Evolutionary conservation across 2,329 filamentous ascomycete species (phyloP), one percentile per base, ranked within the genome.

Genomic region (Alternaria sp.): DNA sequence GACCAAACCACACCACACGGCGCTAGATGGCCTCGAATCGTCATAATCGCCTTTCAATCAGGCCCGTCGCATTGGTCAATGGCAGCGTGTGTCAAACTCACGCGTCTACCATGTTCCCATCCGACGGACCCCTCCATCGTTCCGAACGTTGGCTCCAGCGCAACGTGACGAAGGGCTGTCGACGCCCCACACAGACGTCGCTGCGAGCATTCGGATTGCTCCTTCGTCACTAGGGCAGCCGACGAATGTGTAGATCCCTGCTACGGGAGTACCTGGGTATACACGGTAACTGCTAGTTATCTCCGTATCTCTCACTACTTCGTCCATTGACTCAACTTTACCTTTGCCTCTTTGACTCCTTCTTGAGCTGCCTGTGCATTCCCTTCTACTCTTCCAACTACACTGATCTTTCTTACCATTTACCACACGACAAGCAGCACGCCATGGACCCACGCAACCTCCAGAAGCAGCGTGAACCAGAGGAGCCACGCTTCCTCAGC

Each of bases 401-500:
- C 45, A 26, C 23, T 32, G 8, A 26, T 3, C 8, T 47, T 12
- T 23, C 40, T 21, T 52, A 52, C 1, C 40, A 17, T 2, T 17
- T 7, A 40, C n/a, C 40, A 17, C 46, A 30, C 19, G 32, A 21
- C 43, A 43, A 36, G 12, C 36, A 49, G 47, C 55, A 19, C 65
- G 74, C 57, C 54, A 81, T 81, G 79, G 79, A 80, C 58, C 73
- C 78, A 2, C 62, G 62, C 26, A 80, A 81, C 40, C 68, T 76
- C 26, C 68, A 77, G 58, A 78, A 80, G 66, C 73, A 80, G 61
- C 66, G 66, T 11, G 65, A 80, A 64, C 76, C 77, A 15, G 79
- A 80, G 63, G 77, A 80, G 64, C 77, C 79, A 7, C 77, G 79
- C 52, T 89, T 87, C 70, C 83, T 90, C 65, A 80, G 85, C 65